These are phyloP conservation scores for Kregervanrija fluxuum DNA, from an alignment of 805 yeast species.

Conservation along the genomic window DNA sequence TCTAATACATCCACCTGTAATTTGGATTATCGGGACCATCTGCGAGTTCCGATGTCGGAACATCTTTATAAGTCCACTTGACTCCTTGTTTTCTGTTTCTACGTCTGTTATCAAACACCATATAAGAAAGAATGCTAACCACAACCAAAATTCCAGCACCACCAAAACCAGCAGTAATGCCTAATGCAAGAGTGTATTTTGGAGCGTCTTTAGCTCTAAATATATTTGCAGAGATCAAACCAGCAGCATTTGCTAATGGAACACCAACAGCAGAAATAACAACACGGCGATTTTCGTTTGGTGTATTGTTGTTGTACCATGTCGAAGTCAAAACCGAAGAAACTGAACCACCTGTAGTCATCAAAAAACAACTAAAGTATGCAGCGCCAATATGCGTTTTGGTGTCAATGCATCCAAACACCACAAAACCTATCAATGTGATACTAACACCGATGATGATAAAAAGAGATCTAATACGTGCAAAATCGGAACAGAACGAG, in stretches of 20 bases:
- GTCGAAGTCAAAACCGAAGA: conserved; percentile 43
- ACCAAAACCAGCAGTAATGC: conserved; percentile 40
- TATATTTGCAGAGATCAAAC: conserved; percentile 45
- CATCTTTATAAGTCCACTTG: conserved; percentile 30
- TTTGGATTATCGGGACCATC: conserved; percentile 40
- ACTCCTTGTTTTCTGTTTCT: conserved; percentile 35
- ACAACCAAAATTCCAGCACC: conserved; percentile 34
- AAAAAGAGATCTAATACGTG: conserved; percentile 32
- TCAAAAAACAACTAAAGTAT: conserved; percentile 20
- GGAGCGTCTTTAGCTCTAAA: conserved; percentile 48
- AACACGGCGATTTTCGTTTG: conserved; percentile 38
- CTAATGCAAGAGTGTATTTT: conserved; percentile 43
- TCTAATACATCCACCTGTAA: conserved; percentile 39
- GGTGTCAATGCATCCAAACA: conserved; percentile 39
- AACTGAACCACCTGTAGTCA: conserved; percentile 43
- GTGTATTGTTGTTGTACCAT: conserved; percentile 44
- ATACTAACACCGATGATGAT: conserved; percentile 31
- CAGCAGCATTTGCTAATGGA: conserved; percentile 52
- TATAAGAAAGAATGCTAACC: conserved; percentile 20
- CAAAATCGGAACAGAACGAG: conserved; percentile 35
- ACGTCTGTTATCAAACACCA: conserved; percentile 36
- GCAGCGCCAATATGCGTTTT: conserved; percentile 23
- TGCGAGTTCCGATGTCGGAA: conserved; percentile 34
- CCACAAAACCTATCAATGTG: conserved; percentile 39
- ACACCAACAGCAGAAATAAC: conserved; percentile 43